phyloP scores from a whole-genome alignment of 1,284 basidiomycete species.

The Sanghuangporus sanghuang region DNA sequence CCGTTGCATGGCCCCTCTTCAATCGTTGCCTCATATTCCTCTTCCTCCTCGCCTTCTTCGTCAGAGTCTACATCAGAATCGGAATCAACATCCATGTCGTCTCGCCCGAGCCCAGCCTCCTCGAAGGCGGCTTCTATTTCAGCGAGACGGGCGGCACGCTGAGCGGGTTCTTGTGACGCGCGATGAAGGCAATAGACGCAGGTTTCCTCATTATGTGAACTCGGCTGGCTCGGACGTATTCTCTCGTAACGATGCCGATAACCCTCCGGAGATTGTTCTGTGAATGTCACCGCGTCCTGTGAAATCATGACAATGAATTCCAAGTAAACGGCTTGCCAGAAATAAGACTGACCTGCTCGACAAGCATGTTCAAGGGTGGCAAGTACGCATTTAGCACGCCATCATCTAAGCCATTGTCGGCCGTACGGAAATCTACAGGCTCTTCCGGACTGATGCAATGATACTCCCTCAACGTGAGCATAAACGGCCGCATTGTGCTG shows the following conservation, averaged over 20 bases:
- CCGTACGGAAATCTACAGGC: conserved; percentile 26
- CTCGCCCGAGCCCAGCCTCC: conserved; percentile 17
- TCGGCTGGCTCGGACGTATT: conserved; percentile 30
- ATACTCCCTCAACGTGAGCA: conserved; percentile 51
- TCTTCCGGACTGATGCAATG: conserved; percentile 40
- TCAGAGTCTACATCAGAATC: not conserved
- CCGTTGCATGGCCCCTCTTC: conserved; percentile 38
- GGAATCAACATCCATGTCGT: conserved; percentile 25
- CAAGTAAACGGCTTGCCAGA: not conserved
- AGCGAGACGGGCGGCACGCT: conserved; percentile 6
- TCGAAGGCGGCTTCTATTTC: conserved; percentile 17
- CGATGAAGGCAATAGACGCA: conserved; percentile 27
- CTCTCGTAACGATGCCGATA: conserved; percentile 29
- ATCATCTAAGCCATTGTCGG: conserved; percentile 33
- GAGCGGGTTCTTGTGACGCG: conserved; percentile 20
- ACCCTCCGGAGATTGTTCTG: conserved; percentile 16
- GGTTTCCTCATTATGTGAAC: conserved; percentile 37
- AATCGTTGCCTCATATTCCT: conserved; percentile 21
- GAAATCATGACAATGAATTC: not conserved
- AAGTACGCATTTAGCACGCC: conserved; percentile 55
- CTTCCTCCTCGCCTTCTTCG: conserved; percentile 9
- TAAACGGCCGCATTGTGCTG: conserved; percentile 41
- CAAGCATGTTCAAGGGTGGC: conserved; percentile 25
- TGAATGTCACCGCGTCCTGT: conserved; percentile 18
- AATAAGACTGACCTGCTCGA: not conserved